phyloP scores from a whole-genome alignment of 1,139 yeast genomes.

The Hansenula lynferdii region DNA sequence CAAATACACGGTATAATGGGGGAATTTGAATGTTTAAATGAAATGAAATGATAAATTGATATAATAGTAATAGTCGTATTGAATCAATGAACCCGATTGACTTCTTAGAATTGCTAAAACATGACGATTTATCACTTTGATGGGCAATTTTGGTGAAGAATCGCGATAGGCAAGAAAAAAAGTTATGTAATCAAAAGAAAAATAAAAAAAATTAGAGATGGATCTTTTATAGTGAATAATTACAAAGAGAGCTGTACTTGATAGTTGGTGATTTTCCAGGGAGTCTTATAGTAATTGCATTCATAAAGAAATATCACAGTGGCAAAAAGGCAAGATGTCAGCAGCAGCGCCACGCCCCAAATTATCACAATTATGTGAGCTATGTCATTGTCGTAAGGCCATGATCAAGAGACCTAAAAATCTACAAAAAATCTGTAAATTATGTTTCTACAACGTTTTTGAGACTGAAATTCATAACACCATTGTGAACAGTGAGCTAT shows the following conservation, averaged over 20 bases:
- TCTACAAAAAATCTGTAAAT: constrained; percentile 84
- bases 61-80: no score
- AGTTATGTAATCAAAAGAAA: constrained; percentile 1
- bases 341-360: constrained; percentile 24
- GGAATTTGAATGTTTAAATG: no score
- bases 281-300: no score
- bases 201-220: not conserved
- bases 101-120: no score
- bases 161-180: no score
- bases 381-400: constrained; percentile 83
- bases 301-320: not conserved
- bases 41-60: no score
- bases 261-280: no score
- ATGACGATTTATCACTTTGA: no score
- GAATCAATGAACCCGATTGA: no score
- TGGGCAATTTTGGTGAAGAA: no score
- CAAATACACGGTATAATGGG: no score
- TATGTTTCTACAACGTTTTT: constrained; percentile 84
- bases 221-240: no score
- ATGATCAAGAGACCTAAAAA: constrained; percentile 91
- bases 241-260: not conserved
- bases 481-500: constrained; percentile 63
- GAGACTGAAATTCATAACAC: constrained; percentile 96
- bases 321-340: not conserved
- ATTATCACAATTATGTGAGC: constrained; percentile 60